Conservation (phyloP, 2,329 filamentous ascomycete species). For the Epichloe sibirici region DNA sequence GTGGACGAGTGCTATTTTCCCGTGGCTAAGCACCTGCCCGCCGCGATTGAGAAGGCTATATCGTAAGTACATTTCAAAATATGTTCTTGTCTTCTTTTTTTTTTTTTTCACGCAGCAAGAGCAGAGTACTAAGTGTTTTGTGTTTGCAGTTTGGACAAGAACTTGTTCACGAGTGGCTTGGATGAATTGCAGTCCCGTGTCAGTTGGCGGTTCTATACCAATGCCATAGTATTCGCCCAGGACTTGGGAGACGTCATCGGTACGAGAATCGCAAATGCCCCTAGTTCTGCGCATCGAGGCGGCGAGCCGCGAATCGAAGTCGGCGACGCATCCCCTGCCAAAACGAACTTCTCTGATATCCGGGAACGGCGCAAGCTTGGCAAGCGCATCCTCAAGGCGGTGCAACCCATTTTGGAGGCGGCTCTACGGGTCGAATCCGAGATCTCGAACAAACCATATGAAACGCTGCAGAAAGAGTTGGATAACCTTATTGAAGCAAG, state of each 20-base stretch:
- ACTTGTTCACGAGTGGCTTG: conserved; percentile 44
- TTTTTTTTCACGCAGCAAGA: neutral
- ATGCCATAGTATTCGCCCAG: conserved; percentile 42
- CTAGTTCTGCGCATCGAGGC: neutral
- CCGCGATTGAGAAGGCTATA: conserved; percentile 69
- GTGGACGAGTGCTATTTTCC: conserved; percentile 90
- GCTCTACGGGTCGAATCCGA: conserved; percentile 75
- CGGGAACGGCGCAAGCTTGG: conserved; percentile 75
- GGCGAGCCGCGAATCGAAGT: conserved; percentile 18
- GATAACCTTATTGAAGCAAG: conserved; percentile 61
- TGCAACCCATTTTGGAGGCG: conserved; percentile 66
- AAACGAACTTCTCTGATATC: conserved; percentile 50
- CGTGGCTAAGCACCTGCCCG: conserved; percentile 60
- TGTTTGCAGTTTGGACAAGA: conserved; percentile 46
- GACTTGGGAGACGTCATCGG: conserved; percentile 44
- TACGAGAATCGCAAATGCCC: conserved; percentile 32
- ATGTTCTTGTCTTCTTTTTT: neutral
- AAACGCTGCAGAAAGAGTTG: conserved; percentile 59
- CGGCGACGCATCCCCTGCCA: conserved; percentile 36
- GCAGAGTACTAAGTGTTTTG: conserved; percentile 19
- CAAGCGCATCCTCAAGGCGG: conserved; percentile 75
- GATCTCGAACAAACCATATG: conserved; percentile 56
- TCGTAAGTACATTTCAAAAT: conserved; percentile 45
- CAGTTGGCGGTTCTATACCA: conserved; percentile 45
- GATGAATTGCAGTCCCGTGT: conserved; percentile 37